Base-by-base conservation (phyloP, 257 asterid species). In the Jacaranda copaia region DNA sequence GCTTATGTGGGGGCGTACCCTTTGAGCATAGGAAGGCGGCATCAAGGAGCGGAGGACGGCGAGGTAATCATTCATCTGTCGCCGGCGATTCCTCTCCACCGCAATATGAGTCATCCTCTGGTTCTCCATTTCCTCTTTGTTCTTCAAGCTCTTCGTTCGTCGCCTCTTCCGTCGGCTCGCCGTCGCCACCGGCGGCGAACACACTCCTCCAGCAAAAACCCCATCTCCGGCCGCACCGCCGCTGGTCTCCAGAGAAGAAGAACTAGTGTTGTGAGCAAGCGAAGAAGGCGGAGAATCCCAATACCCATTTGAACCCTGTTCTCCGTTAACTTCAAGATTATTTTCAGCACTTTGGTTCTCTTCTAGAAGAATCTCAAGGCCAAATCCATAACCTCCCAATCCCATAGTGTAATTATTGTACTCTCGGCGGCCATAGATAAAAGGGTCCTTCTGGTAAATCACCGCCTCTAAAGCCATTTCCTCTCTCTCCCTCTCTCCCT, bases 71-170 rank as follows among this genome's bases (percentile, higher is more conserved):
- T 90, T 92, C 94, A 92, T 88, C 84, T 88, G 97, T 2, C 89
- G 65, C 35, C 97, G 89, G 85, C 98, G 97, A 76, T 93, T 93
- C 76, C 97, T 85, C 85, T 92, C 98, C 12, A 91, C 97, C 5
- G 97, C 90, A 55, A 93, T 93, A 83, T 93, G 98, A 36, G 93
- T 89, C 92, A 85, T 86, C 81, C 97, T 85, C 68, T 93, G 97
- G 60, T 79, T 93, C 85, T 89, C 97, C 87, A 91, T 87, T 60
- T 92, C 91, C 77, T 92, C 94, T 82, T 79, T 77, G 82, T 93
- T 89, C 88, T 93, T 93, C 42, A 43, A 4, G 18, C 77, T 83
- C 85, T 78, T 89, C 11, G 84, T 63, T 73, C 93, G 82, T 78
- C 89, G 76, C 32, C 93, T 80, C 85, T 88, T 89, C 43, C 89